Percentiles rank a stretch among this genome's conserved stretches.
Evolutionary conservation across 305 asterid species (phyloP).

Genomic region (Fraxinus floribunda): DNA sequence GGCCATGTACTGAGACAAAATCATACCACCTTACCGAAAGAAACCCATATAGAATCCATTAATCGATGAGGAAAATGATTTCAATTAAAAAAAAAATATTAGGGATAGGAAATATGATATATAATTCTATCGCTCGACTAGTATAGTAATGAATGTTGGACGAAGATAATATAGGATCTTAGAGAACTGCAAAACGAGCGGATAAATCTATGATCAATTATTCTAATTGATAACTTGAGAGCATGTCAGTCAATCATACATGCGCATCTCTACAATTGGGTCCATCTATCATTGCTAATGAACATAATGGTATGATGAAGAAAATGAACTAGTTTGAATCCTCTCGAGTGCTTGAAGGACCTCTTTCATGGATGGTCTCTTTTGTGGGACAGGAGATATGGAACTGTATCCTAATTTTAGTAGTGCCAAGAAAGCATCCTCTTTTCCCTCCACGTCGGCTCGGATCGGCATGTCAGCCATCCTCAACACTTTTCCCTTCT

Average conservation of each 20-base stretch:
- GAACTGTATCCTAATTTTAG: conserved; percentile 71
- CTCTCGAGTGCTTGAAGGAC: conserved; percentile 77
- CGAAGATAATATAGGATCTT: background rate
- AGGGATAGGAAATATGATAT: background rate
- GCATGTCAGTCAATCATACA: conserved; percentile 41
- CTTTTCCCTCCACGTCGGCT: conserved; percentile 76
- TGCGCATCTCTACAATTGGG: conserved; percentile 38
- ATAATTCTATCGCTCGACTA: background rate
- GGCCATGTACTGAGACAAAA: background rate
- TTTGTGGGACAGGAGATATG: conserved; percentile 67
- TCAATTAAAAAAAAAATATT: background rate
- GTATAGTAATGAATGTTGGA: background rate
- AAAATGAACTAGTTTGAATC: conserved; percentile 45
- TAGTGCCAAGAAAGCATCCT: conserved; percentile 63
- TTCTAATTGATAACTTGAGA: conserved; percentile 29
- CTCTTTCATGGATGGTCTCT: conserved; percentile 90
- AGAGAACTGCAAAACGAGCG: conserved; percentile 1
- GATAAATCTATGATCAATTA: conserved; percentile 20
- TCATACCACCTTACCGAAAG: background rate
- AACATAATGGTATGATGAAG: conserved; percentile 45
- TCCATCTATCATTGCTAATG: conserved; percentile 33
- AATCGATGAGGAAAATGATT: background rate
- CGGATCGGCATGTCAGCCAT: conserved; percentile 80
- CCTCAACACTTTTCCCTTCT: conserved; percentile 51
- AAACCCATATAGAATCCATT: background rate